These are phyloP conservation scores for Hypoxylon cercidicola DNA, from an alignment of 495 filamentous ascomycete genomes.

Conservation along the genomic window DNA sequence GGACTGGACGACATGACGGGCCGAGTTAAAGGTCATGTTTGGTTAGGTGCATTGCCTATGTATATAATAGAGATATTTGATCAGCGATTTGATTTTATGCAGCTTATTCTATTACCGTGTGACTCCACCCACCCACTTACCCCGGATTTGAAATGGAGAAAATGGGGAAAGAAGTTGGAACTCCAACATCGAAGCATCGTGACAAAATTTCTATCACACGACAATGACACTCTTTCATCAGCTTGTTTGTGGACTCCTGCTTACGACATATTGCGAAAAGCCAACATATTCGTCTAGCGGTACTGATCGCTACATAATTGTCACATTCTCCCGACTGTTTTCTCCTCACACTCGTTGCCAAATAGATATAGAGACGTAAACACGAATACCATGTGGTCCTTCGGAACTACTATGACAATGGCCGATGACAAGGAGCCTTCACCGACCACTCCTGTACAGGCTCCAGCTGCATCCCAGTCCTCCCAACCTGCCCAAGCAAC, in stretches of 20 bases:
- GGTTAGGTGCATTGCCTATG: too few species aligned
- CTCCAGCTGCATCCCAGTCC: slow-evolving; percentile 6
- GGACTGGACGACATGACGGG: too few species aligned
- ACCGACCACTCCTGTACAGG: slow-evolving; percentile 4
- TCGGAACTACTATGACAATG: slow-evolving; percentile 49
- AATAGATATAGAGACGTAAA: not conserved
- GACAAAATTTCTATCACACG: slow-evolving; percentile 9
- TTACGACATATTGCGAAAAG: not conserved
- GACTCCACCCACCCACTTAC: slow-evolving; percentile 19
- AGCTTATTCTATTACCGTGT: slow-evolving; percentile 2
- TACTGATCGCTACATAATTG: not conserved
- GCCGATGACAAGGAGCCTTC: slow-evolving; percentile 44
- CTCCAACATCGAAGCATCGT: not conserved
- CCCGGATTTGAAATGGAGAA: slow-evolving; percentile 32
- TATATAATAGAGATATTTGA: too few species aligned
- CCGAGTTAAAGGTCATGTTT: too few species aligned
- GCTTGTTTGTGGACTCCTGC: not conserved
- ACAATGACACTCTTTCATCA: slow-evolving; percentile 10
- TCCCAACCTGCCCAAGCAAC: slow-evolving; percentile 14
- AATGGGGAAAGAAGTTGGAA: not conserved
- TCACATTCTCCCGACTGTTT: not conserved
- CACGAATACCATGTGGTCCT: slow-evolving; percentile 43
- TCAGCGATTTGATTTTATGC: not conserved
- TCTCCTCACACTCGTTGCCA: not conserved
- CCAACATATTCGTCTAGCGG: not conserved